These are phyloP conservation scores for Blastomyces emzantsi DNA, from an alignment of 2,329 filamentous ascomycete genomes.

Conservation along the genomic window DNA sequence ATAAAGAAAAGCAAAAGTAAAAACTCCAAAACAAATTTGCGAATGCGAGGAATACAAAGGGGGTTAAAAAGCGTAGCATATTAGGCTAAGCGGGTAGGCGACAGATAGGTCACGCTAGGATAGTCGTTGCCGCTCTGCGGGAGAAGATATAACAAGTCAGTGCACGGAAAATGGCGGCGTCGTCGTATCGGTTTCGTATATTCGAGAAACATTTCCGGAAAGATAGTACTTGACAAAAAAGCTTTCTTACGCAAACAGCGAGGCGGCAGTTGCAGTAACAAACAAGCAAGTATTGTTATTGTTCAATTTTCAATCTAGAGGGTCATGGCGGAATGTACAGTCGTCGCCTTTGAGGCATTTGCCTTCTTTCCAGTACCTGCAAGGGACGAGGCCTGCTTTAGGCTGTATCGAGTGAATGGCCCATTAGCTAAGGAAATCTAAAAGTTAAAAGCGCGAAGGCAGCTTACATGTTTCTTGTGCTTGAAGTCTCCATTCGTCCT, in stretches of 20 bases:
- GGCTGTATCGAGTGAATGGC: slow-evolving; percentile 21
- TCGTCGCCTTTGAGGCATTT: slow-evolving; percentile 46
- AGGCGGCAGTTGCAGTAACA: not conserved
- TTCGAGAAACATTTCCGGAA: not conserved
- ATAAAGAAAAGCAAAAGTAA: not conserved
- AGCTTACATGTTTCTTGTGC: slow-evolving; percentile 31
- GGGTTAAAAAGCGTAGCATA: not conserved
- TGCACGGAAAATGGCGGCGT: not conserved
- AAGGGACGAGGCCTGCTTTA: slow-evolving; percentile 39
- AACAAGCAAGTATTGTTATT: not conserved
- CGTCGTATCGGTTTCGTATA: not conserved
- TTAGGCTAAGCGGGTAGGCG: not conserved
- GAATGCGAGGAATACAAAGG: not conserved
- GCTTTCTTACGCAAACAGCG: not conserved
- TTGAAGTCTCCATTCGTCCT: slow-evolving; percentile 26
- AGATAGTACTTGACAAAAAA: not conserved
- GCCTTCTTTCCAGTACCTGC: slow-evolving; percentile 47
- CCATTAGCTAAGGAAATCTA: not conserved
- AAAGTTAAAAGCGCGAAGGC: not conserved
- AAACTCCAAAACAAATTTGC: not conserved
- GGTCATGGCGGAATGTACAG: slow-evolving; percentile 44
- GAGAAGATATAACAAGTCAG: not conserved
- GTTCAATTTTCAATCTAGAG: slow-evolving; percentile 11
- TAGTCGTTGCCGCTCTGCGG: not conserved
- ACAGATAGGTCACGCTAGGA: not conserved